A percentile compares a stretch with the other conserved stretches of the same genome.
phyloP scores from a whole-genome alignment of 1,284 basidiomycete species.

The Trametes versicolor region DNA sequence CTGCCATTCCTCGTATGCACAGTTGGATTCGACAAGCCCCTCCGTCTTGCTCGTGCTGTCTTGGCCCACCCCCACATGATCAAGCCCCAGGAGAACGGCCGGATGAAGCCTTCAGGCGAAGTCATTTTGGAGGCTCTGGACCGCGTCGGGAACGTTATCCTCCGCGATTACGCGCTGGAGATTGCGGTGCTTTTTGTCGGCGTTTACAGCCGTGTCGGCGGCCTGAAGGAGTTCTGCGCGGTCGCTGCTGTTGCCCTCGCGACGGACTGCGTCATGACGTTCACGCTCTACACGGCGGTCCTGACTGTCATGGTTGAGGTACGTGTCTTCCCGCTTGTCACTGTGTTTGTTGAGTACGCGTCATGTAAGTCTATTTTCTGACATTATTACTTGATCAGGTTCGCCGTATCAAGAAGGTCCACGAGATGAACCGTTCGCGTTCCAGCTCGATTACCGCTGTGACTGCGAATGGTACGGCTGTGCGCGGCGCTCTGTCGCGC shows the following conservation, averaged over 20 bases:
- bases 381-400: slow-evolving; percentile 39
- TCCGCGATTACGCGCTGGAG: slow-evolving; percentile 94
- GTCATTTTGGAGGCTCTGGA: slow-evolving; percentile 89
- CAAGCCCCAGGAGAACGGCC: slow-evolving; percentile 56
- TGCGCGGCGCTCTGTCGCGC: slow-evolving; percentile 41
- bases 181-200: slow-evolving; percentile 91
- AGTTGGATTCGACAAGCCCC: slow-evolving; percentile 98
- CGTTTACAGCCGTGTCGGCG: slow-evolving; percentile 88
- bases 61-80: slow-evolving; percentile 87
- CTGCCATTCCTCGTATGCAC: slow-evolving; percentile 98
- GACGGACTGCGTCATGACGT: slow-evolving; percentile 90
- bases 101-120: slow-evolving; percentile 81
- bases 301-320: slow-evolving; percentile 96
- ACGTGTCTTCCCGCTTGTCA: slow-evolving; percentile 40
- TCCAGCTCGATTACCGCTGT: slow-evolving; percentile 41
- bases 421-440: slow-evolving; percentile 44
- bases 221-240: slow-evolving; percentile 94
- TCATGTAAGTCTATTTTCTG: slow-evolving; percentile 19
- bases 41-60: slow-evolving; percentile 90
- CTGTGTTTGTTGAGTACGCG: not conserved
- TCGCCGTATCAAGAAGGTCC: slow-evolving; percentile 49
- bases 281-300: slow-evolving; percentile 91
- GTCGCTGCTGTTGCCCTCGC: slow-evolving; percentile 89
- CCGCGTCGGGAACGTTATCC: slow-evolving; percentile 83
- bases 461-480: slow-evolving; percentile 34